These are phyloP conservation scores for Friedmanniomyces simplex DNA, from an alignment of 495 filamentous ascomycete species.

Conservation along the genomic window DNA sequence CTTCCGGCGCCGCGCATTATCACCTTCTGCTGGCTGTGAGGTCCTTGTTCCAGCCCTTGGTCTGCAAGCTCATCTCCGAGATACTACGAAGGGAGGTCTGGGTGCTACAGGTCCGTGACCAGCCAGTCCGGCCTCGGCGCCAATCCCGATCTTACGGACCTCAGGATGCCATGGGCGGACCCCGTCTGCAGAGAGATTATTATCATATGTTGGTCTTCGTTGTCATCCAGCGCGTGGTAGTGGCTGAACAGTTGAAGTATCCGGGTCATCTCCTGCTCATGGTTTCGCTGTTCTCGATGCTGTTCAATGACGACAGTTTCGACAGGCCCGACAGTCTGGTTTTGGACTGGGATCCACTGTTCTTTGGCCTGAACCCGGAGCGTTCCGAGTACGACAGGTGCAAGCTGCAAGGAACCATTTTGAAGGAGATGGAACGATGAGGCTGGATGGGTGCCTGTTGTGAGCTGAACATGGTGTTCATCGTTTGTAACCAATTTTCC, in stretches of 20 bases:
- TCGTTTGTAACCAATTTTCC: not conserved
- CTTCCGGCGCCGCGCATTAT: not conserved
- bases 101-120: conserved; percentile 33
- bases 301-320: not conserved
- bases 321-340: not conserved
- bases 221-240: too few relatives aligned
- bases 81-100: conserved; percentile 33
- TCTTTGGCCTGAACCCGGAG: not conserved
- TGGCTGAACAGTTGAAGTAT: too few relatives aligned
- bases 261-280: not conserved
- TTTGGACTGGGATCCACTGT: not conserved
- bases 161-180: conserved; percentile 27
- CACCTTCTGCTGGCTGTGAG: not conserved
- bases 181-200: not conserved
- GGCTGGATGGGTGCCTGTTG: not conserved
- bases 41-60: too few relatives aligned
- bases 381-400: not conserved
- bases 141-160: conserved; percentile 30
- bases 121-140: conserved; percentile 23
- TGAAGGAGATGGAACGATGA: not conserved
- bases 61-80: conserved; percentile 21
- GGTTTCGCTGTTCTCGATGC: not conserved
- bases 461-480: not conserved
- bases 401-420: not conserved
- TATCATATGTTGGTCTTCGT: too few relatives aligned